Evolutionary conservation across 495 filamentous ascomycete species (phyloP).

Genomic region (Penicillium steckii): DNA sequence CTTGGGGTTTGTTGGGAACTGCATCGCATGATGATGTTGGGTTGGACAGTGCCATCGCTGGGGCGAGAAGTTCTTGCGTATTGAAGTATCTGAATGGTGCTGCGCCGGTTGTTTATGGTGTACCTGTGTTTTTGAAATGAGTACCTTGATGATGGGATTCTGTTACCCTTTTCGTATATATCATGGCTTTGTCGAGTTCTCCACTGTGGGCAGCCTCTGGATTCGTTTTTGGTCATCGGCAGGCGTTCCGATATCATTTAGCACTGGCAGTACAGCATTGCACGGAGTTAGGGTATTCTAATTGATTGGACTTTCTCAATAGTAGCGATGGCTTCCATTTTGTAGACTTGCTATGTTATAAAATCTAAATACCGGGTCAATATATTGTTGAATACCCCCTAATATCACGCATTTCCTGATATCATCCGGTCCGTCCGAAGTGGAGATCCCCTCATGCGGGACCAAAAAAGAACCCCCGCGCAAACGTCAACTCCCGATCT

Average conservation of each 20-base stretch:
- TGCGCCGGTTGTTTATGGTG: slow-evolving; percentile 88
- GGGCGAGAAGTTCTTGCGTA: slow-evolving; percentile 69
- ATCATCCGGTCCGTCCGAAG: slow-evolving; percentile 4
- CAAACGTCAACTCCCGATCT: slow-evolving; percentile 13
- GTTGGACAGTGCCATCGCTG: slow-evolving; percentile 77
- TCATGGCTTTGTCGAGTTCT: slow-evolving; percentile 1
- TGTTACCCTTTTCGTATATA: neutral
- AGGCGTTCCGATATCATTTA: neutral
- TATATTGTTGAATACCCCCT: no score
- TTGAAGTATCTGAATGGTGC: slow-evolving; percentile 91
- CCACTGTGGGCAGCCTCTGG: slow-evolving; percentile 19
- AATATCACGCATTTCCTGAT: no score
- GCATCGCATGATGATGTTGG: slow-evolving; percentile 23
- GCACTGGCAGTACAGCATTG: neutral
- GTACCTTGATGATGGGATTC: slow-evolving; percentile 5
- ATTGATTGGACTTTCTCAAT: no score
- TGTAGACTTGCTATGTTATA: no score
- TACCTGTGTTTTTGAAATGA: slow-evolving; percentile 78
- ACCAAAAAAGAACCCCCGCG: slow-evolving; percentile 27
- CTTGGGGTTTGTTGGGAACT: slow-evolving; percentile 72
- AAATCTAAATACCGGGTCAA: no score
- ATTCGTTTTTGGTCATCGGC: slow-evolving; percentile 10
- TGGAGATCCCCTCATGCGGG: slow-evolving; percentile 28
- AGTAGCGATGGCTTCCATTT: no score
- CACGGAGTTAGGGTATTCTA: no score